Conservation (phyloP, 208 protist genomes). For the Tritrichomonas musculus region DNA sequence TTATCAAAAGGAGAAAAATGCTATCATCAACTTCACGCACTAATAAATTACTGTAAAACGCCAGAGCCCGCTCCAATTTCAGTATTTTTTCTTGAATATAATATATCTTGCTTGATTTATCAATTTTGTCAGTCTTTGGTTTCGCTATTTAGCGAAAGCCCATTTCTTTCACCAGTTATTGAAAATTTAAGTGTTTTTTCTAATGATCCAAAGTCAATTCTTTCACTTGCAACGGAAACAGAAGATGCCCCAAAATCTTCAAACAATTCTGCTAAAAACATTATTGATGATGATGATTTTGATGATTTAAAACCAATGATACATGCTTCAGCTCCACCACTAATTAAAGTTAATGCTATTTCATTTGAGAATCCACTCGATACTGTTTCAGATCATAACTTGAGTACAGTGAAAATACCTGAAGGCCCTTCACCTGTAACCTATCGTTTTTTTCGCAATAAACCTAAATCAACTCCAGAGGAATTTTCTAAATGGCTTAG, state of each 20-base stretch:
- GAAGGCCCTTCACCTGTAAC: no score
- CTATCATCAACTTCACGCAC: not conserved
- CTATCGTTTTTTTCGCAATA: slow-evolving; percentile 55
- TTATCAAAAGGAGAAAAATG: not conserved
- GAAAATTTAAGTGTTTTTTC: not conserved
- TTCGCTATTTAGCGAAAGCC: not conserved
- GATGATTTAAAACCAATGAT: not conserved
- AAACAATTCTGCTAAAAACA: no score
- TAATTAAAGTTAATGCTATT: not conserved
- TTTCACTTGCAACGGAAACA: not conserved
- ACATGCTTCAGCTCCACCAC: not conserved
- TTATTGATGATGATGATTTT: not conserved
- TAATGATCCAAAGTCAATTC: not conserved
- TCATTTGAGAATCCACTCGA: not conserved
- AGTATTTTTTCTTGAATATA: not conserved
- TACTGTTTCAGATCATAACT: not conserved
- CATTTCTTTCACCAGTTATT: not conserved
- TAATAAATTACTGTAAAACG: not conserved
- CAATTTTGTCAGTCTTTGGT: not conserved
- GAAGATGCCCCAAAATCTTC: not conserved
- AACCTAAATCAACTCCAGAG: slow-evolving; percentile 80
- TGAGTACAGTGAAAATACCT: no score
- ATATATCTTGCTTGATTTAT: not conserved
- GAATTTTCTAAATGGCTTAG: slow-evolving; percentile 70
- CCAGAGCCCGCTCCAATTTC: not conserved